These are phyloP conservation scores for Coffea eugenioides DNA, from an alignment of 257 asterid genomes.

Conservation along the genomic window DNA sequence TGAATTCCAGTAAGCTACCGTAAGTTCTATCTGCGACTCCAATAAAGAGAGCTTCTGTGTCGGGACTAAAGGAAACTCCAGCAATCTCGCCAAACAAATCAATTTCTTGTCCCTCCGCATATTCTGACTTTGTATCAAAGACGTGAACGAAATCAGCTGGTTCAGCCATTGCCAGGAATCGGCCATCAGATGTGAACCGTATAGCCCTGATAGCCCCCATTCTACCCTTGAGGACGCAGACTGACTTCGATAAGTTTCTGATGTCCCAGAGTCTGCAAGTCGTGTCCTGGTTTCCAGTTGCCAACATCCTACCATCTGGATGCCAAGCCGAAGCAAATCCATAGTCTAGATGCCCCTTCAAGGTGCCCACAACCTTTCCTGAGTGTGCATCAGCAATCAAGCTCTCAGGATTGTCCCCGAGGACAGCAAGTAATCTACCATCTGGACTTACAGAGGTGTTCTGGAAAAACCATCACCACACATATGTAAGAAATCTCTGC, in stretches of 20 bases:
- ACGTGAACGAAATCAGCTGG: slow-evolving; percentile 83
- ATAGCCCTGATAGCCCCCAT: slow-evolving; percentile 73
- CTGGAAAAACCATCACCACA: slow-evolving; percentile 29
- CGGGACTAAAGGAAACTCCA: slow-evolving; percentile 73
- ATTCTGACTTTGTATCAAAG: slow-evolving; percentile 48
- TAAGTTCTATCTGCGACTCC: slow-evolving; percentile 74
- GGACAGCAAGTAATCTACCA: slow-evolving; percentile 63
- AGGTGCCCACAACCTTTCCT: slow-evolving; percentile 47
- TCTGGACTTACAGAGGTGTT: slow-evolving; percentile 67
- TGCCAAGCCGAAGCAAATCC: slow-evolving; percentile 90
- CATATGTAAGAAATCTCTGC: background rate
- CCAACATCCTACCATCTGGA: slow-evolving; percentile 66
- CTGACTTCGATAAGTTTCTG: slow-evolving; percentile 62
- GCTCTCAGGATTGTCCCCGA: slow-evolving; percentile 71
- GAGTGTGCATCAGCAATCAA: slow-evolving; percentile 28
- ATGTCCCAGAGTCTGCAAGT: slow-evolving; percentile 87
- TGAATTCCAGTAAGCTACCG: slow-evolving; percentile 75
- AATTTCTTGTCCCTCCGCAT: slow-evolving; percentile 53
- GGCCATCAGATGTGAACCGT: slow-evolving; percentile 68
- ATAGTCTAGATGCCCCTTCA: slow-evolving; percentile 73
- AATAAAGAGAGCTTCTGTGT: slow-evolving; percentile 61
- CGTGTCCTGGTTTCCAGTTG: slow-evolving; percentile 87
- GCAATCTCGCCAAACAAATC: slow-evolving; percentile 84
- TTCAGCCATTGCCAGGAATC: slow-evolving; percentile 82
- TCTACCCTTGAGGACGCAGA: slow-evolving; percentile 61